phyloP scores from a whole-genome alignment of 768 basidiomycete species.

The Cyclocybe cylindracea region DNA sequence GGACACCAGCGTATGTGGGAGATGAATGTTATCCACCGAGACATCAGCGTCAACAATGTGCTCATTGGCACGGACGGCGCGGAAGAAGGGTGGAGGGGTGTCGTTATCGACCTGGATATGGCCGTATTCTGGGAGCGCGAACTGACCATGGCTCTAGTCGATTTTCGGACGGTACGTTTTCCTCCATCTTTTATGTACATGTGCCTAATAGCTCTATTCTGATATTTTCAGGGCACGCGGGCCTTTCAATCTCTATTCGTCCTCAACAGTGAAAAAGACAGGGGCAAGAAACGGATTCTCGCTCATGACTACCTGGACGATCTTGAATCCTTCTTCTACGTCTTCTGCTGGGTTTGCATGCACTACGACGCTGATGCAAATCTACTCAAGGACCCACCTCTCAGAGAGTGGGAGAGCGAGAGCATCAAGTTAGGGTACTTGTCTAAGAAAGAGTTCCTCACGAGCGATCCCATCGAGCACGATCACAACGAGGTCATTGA shows the following conservation, averaged over 20 bases:
- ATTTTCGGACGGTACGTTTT: neutral
- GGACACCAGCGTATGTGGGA: neutral
- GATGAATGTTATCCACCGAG: constrained; percentile 2
- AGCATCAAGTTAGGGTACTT: too few species aligned
- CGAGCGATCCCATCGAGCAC: too few species aligned
- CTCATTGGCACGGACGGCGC: neutral
- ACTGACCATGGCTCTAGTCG: neutral
- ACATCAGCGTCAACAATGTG: constrained; percentile 6
- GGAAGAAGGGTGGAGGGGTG: neutral
- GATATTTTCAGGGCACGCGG: constrained; percentile 1
- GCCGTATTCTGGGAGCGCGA: neutral
- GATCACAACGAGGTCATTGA: too few species aligned
- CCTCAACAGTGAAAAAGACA: neutral
- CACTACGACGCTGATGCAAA: too few species aligned
- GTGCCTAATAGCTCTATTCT: neutral
- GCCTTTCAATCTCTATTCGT: constrained; percentile 4
- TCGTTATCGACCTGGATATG: constrained; percentile 7
- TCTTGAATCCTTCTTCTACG: constrained; percentile 8
- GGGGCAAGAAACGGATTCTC: neutral
- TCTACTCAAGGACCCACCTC: too few species aligned
- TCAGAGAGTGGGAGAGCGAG: too few species aligned
- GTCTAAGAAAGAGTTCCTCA: too few species aligned
- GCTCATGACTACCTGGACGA: constrained; percentile 5
- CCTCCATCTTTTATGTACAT: too few species aligned
- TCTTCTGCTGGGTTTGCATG: too few species aligned